Percentiles rank a stretch among this genome's conserved stretches.
phyloP scores from a whole-genome alignment of 192 early-diverging fungal species.

The Backusella macrospora region DNA sequence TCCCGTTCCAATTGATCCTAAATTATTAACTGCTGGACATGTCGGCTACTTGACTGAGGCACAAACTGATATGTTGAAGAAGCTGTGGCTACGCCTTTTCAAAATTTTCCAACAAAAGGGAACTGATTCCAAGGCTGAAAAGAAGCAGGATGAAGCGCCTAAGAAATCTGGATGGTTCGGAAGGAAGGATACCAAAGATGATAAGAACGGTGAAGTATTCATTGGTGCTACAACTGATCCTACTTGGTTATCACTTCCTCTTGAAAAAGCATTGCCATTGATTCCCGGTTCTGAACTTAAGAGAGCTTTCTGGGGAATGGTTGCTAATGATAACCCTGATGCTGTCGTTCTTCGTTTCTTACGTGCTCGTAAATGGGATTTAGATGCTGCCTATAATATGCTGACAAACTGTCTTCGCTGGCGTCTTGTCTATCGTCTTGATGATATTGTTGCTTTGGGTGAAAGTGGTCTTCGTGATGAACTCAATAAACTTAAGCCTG shows the following conservation, averaged over 20 bases:
- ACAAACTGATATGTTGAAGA: slow-evolving; percentile 49
- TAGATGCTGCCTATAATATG: slow-evolving; percentile 75
- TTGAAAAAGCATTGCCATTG: slow-evolving; percentile 30
- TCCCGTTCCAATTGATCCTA: slow-evolving; percentile 4
- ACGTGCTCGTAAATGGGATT: slow-evolving; percentile 89
- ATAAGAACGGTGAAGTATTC: not conserved
- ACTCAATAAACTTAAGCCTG: slow-evolving; percentile 45
- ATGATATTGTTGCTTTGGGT: slow-evolving; percentile 49
- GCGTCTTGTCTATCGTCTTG: slow-evolving; percentile 59
- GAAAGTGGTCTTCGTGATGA: slow-evolving; percentile 44
- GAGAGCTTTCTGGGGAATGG: slow-evolving; percentile 63
- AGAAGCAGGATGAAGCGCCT: not conserved
- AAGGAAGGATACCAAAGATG: slow-evolving; percentile 7
- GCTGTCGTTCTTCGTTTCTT: slow-evolving; percentile 77
- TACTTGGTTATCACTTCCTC: slow-evolving; percentile 1
- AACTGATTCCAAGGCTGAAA: not conserved
- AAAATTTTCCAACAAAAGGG: slow-evolving; percentile 44
- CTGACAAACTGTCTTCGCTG: slow-evolving; percentile 70
- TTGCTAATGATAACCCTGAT: slow-evolving; percentile 72
- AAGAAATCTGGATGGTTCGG: slow-evolving; percentile 21
- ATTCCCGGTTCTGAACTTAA: slow-evolving; percentile 41
- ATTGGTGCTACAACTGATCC: slow-evolving; percentile 20
- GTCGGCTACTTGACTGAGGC: slow-evolving; percentile 44
- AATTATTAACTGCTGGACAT: slow-evolving; percentile 6
- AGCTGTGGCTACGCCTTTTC: slow-evolving; percentile 50